Evolutionary conservation across 768 basidiomycete genomes (phyloP).

Genomic region (Omphalotus guepiniiformis): DNA sequence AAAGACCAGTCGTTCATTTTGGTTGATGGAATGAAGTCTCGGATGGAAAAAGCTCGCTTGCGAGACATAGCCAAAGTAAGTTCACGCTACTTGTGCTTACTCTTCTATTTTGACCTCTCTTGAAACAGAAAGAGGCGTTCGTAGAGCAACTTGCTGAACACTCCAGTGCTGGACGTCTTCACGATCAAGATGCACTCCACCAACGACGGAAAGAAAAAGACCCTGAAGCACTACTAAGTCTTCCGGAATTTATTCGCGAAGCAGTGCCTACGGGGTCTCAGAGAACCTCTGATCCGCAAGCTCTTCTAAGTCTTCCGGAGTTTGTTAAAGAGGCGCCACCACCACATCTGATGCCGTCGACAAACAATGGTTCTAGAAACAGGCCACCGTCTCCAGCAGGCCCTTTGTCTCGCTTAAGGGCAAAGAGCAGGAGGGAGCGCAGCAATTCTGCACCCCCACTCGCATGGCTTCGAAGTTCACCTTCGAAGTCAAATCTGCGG

Average conservation of each 20-base stretch:
- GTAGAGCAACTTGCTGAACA: slow-evolving; percentile 70
- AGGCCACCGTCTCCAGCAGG: slow-evolving; percentile 7
- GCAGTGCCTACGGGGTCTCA: slow-evolving; percentile 34
- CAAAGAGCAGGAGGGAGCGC: slow-evolving; percentile 36
- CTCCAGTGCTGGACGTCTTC: slow-evolving; percentile 69
- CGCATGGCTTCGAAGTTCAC: slow-evolving; percentile 42
- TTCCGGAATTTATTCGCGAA: slow-evolving; percentile 65
- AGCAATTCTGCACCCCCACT: slow-evolving; percentile 61
- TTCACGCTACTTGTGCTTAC: slow-evolving; percentile 3
- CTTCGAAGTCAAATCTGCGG: slow-evolving; percentile 8
- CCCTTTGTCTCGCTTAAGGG: slow-evolving; percentile 13
- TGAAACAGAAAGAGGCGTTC: slow-evolving; percentile 61
- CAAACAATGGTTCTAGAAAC: background rate
- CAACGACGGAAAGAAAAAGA: slow-evolving; percentile 36
- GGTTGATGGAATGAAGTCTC: slow-evolving; percentile 53
- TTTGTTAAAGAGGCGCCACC: slow-evolving; percentile 51
- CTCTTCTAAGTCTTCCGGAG: slow-evolving; percentile 54
- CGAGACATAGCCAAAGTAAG: slow-evolving; percentile 63
- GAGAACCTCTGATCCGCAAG: slow-evolving; percentile 34
- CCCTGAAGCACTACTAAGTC: slow-evolving; percentile 48
- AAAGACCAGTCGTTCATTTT: slow-evolving; percentile 68
- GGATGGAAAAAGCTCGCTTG: slow-evolving; percentile 50
- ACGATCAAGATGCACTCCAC: slow-evolving; percentile 73
- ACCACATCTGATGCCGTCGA: slow-evolving; percentile 18
- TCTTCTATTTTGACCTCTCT: background rate